Conservation (phyloP, 2,329 filamentous ascomycete genomes). For the Diplocarpon rosae region DNA sequence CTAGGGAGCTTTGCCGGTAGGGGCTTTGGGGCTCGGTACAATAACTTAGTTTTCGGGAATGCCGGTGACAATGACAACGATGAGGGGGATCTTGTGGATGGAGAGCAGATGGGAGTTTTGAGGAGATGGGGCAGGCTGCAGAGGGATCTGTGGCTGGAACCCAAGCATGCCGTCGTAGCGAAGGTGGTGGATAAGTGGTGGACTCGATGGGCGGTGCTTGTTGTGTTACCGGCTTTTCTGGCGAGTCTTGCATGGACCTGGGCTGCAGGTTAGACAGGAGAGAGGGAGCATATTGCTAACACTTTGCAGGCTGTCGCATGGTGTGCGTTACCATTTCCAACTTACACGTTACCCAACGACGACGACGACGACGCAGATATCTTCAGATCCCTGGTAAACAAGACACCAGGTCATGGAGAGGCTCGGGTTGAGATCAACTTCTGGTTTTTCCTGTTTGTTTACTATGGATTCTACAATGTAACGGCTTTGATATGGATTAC, state of each 20-base stretch:
- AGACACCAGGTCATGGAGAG: slow-evolving; percentile 49
- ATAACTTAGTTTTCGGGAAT: slow-evolving; percentile 40
- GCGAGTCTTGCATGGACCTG: slow-evolving; percentile 31
- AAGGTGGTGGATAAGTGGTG: slow-evolving; percentile 52
- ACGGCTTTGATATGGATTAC: slow-evolving; percentile 61
- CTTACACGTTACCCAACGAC: slow-evolving; percentile 42
- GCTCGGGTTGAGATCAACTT: slow-evolving; percentile 56
- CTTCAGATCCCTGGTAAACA: slow-evolving; percentile 26
- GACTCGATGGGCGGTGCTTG: slow-evolving; percentile 48
- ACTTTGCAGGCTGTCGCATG: slow-evolving; percentile 44
- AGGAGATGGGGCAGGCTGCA: slow-evolving; percentile 26
- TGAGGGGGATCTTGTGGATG: slow-evolving; percentile 26
- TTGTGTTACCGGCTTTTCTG: slow-evolving; percentile 48
- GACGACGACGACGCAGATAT: slow-evolving; percentile 30
- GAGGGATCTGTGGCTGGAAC: slow-evolving; percentile 49
- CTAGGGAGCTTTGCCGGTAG: slow-evolving; percentile 10
- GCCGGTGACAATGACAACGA: slow-evolving; percentile 28
- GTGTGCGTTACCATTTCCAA: slow-evolving; percentile 55
- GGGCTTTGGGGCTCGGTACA: slow-evolving; percentile 32
- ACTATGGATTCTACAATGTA: slow-evolving; percentile 59
- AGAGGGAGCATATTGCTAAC: slow-evolving; percentile 7
- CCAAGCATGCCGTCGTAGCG: slow-evolving; percentile 46
- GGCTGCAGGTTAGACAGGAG: background rate
- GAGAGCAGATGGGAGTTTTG: slow-evolving; percentile 21
- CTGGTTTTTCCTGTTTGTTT: slow-evolving; percentile 61